Evolutionary conservation across 192 early-diverging fungal species (phyloP).

Genomic region (Umbelopsis isabellina): DNA sequence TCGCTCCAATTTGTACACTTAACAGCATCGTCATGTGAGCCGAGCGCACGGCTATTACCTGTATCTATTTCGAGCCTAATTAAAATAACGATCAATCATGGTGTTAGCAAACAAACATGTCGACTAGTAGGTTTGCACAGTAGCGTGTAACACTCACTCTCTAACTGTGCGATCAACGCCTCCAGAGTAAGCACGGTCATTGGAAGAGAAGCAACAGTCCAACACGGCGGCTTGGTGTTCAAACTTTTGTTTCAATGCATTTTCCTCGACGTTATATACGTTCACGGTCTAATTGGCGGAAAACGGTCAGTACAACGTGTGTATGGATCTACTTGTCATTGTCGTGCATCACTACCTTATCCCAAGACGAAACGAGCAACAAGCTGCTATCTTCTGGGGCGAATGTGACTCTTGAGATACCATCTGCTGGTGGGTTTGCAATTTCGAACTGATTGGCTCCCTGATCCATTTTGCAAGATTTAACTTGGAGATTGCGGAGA

Average conservation of each 20-base stretch:
- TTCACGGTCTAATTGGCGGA: conserved; percentile 62
- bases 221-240: conserved; percentile 75
- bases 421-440: conserved; percentile 80
- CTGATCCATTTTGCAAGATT: background rate
- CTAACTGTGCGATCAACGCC: conserved; percentile 76
- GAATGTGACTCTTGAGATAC: conserved; percentile 79
- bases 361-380: conserved; percentile 90
- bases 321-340: background rate
- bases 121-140: background rate
- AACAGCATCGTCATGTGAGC: conserved; percentile 80
- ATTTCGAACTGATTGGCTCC: conserved; percentile 65
- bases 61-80: conserved; percentile 68
- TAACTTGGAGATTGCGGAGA: background rate
- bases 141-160: conserved; percentile 44
- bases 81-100: background rate
- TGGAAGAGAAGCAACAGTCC: conserved; percentile 70
- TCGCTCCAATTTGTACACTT: conserved; percentile 65
- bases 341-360: conserved; percentile 61
- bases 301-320: background rate
- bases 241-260: conserved; percentile 60
- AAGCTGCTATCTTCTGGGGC: conserved; percentile 62
- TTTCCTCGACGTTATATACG: conserved; percentile 77
- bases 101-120: background rate
- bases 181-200: conserved; percentile 64
- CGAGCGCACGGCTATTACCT: conserved; percentile 60